Conservation (phyloP, 78 protist species). For the Tieghemostelium lacteum region DNA sequence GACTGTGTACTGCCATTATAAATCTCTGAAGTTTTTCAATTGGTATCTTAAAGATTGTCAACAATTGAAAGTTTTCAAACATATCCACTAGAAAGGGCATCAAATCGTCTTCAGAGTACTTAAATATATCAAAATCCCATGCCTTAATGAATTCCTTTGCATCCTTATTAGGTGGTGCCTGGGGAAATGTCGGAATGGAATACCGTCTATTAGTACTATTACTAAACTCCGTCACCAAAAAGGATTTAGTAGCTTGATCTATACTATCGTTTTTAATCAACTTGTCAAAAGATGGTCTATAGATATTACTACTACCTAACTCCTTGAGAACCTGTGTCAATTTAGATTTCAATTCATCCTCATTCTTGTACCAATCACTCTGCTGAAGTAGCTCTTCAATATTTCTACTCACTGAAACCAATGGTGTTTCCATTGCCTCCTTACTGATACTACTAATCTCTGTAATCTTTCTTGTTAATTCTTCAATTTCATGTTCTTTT, state of each 20-base stretch:
- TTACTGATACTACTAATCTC: constrained; percentile 55
- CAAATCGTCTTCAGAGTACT: constrained; percentile 67
- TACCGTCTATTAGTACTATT: constrained; percentile 29
- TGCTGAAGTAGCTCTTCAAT: constrained; percentile 65
- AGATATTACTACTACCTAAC: constrained; percentile 51
- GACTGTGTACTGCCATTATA: constrained; percentile 58
- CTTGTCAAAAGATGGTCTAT: constrained; percentile 71
- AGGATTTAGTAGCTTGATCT: constrained; percentile 62
- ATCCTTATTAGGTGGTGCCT: constrained; percentile 27
- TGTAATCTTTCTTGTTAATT: constrained; percentile 45
- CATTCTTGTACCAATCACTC: constrained; percentile 19
- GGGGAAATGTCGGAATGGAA: constrained; percentile 77
- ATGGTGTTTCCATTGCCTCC: constrained; percentile 78
- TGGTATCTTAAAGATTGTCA: constrained; percentile 71
- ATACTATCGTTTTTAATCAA: constrained; percentile 63
- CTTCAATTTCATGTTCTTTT: constrained; percentile 71
- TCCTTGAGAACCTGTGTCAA: constrained; percentile 25
- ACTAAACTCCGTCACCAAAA: constrained; percentile 54
- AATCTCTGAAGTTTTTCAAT: constrained; percentile 73
- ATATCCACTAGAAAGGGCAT: constrained; percentile 75
- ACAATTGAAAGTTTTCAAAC: constrained; percentile 80
- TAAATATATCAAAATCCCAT: constrained; percentile 74
- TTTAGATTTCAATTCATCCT: constrained; percentile 31
- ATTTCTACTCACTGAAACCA: constrained; percentile 47
- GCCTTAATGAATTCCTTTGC: constrained; percentile 64